These are phyloP conservation scores for Phytophthora cryptogea DNA, from an alignment of 352 stramenopile genomes.

Conservation along the genomic window DNA sequence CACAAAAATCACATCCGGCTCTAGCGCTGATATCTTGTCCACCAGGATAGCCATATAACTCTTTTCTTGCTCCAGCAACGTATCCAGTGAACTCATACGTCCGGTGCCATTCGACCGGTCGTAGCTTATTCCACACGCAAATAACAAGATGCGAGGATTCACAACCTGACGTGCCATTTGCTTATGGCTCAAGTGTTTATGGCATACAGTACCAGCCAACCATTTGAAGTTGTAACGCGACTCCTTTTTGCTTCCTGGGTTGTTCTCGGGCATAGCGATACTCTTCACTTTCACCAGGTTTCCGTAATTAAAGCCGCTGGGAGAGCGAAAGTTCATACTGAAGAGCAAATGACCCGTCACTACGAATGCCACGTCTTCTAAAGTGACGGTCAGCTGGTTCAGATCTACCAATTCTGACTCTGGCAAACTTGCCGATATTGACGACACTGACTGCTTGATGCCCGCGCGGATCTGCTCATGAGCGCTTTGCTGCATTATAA, in stretches of 20 bases:
- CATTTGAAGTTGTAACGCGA: constrained; percentile 92
- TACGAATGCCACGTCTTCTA: constrained; percentile 82
- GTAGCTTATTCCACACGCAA: constrained; percentile 97
- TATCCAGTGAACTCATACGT: constrained; percentile 94
- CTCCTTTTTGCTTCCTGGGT: constrained; percentile 81
- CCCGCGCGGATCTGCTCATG: constrained; percentile 64
- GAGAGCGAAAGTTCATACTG: constrained; percentile 78
- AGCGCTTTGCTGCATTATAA: constrained; percentile 51
- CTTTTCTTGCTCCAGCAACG: constrained; percentile 96
- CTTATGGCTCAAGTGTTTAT: constrained; percentile 97
- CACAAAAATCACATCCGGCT: constrained; percentile 96
- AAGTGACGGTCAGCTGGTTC: constrained; percentile 44
- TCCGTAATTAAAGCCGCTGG: constrained; percentile 81
- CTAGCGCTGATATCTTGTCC: constrained; percentile 94
- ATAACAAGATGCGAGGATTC: constrained; percentile 97
- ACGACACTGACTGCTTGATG: constrained; percentile 50
- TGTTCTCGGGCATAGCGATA: constrained; percentile 52
- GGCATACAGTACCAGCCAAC: constrained; percentile 94
- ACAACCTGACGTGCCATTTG: constrained; percentile 92
- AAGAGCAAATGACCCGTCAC: constrained; percentile 77
- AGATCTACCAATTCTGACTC: constrained; percentile 36
- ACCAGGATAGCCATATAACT: constrained; percentile 98
- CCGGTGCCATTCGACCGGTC: constrained; percentile 86
- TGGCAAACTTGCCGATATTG: constrained; percentile 33
- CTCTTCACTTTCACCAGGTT: constrained; percentile 87